A percentile compares a stretch with the other conserved stretches of the same genome.
Conservation (phyloP, 2,329 filamentous ascomycete genomes). For the Aspergillus aculeatus region DNA sequence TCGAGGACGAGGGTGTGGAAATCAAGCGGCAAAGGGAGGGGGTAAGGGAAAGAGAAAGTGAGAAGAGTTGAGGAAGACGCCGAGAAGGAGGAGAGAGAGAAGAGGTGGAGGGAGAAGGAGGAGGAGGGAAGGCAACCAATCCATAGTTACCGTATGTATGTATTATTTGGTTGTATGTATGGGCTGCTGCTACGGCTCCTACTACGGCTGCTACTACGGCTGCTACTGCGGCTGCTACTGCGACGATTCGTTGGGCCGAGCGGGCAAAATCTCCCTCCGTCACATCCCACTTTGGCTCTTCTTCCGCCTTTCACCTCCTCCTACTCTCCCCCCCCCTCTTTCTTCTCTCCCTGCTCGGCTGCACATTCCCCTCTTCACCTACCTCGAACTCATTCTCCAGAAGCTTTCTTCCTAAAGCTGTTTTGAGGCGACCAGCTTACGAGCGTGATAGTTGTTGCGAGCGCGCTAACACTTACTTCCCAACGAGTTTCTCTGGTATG, state of each 20-base stretch:
- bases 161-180: background rate
- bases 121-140: conserved; percentile 1
- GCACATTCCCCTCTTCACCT: background rate
- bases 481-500: background rate
- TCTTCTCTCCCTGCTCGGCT: background rate
- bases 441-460: background rate
- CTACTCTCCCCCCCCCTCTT: conserved; percentile 6
- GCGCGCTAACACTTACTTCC: background rate
- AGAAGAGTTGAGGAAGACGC: background rate
- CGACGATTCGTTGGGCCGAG: conserved; percentile 16
- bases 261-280: conserved; percentile 22
- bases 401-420: background rate
- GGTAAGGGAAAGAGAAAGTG: background rate
- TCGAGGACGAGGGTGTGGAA: background rate
- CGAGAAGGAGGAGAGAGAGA: conserved; percentile 6
- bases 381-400: background rate
- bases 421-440: background rate
- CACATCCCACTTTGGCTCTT: conserved; percentile 17
- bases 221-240: background rate
- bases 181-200: too few relatives aligned
- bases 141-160: background rate
- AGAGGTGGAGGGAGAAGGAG: conserved; percentile 4
- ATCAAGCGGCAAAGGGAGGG: background rate
- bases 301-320: conserved; percentile 3
- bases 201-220: background rate